Base-by-base conservation (phyloP, 352 stramenopile genomes). In the Phytopythium oedochilum region DNA sequence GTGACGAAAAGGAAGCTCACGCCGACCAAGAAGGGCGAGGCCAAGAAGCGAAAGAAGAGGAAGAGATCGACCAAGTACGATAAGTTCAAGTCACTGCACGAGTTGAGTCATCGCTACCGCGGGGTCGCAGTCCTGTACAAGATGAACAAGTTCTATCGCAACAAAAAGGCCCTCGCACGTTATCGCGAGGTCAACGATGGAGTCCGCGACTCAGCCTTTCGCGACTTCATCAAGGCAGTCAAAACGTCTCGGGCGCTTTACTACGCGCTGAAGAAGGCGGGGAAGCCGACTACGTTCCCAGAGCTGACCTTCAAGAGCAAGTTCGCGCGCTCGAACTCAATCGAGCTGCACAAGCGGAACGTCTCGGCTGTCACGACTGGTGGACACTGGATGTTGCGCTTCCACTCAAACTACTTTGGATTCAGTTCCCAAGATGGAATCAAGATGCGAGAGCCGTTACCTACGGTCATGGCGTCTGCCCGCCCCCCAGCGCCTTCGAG, bases 271-370 rank as follows among this genome's bases (percentile, higher is more conserved):
- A 39, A 22, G 18, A 7, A 50, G 14, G 40, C 46, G 23, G 35
- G 36, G 22, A 60, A 65, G 23, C 55, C 56, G 17, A 55, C 58
- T 7, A 49, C 54, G 0, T 66, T 57, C 28, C 43, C 57, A 7
- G 49, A 55, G 2, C 28, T 63, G 7, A 22, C 10, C 2, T 64
- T 61, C 57, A 65, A 68, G 52, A 53, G 44, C 32, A 58, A 58
- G 57, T 54, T 59, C 42, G 20, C 58, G 15, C 36, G n/a, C 8
- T 59, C 58, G 12, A 46, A 56, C 51, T 23, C 32, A 0, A 55
- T 64, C 5, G 52, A 56, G 23, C 23, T 50, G 3, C 23, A 11
- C 5, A 12, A 8, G 4, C 20, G 23, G 11, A 12, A 0, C 9
- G 15, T 49, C 1, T 9, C 2, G 5, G 5, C 2, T 1, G 22